Evolutionary conservation across 495 filamentous ascomycete species (phyloP), one percentile per base, ranked within the genome.

Genomic region (Lasiosphaeria hispida): DNA sequence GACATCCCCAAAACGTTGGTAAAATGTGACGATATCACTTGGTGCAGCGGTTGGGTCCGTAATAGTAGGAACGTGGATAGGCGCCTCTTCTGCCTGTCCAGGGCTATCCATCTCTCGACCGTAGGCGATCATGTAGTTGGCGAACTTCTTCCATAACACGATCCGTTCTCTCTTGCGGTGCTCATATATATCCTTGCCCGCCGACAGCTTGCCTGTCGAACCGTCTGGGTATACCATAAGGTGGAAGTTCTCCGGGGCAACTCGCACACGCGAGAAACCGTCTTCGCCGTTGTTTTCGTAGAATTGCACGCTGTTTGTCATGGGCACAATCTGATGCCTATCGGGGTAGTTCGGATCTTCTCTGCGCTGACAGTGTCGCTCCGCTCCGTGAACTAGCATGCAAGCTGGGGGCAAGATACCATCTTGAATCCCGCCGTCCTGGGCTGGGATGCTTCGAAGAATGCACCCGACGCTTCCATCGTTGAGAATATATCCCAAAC

Each of bases 101-200:
- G 68, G 64, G 54, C 69, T 60, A 57, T 82, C 75, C 59, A 81
- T 75, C 60, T 83, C 81, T 45, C 80, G 73, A 1, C 81, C 81
- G 53, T 77, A 79, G 5, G 77, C 72, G 58, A 86, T 86, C 94
- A 98, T 97, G 69, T 97, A 98, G 67, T 91, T 90, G 53, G 89
- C 91, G 63, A 97, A 96, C 66, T 93, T 92, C 65, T 89, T 88
- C 80, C 93, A 96, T 40, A 96, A 76, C 39, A 87, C 84, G 53
- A 94, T 80, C 41, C 87, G 82, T 68, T 84, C 86, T 61, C 86
- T 79, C 73, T 88, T 90, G 58, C 85, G 84, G 19, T 81, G 81
- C 63, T 87, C 91, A 64, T 74, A 83, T n/a, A 80, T 74, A 55
- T 85, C 79, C 33, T 71, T 63, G 62, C 84, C 77, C 42, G 76